Evolutionary conservation across 192 early-diverging fungal species (phyloP), one percentile per base, ranked within the genome.

Genomic region (Podila clonocystis): DNA sequence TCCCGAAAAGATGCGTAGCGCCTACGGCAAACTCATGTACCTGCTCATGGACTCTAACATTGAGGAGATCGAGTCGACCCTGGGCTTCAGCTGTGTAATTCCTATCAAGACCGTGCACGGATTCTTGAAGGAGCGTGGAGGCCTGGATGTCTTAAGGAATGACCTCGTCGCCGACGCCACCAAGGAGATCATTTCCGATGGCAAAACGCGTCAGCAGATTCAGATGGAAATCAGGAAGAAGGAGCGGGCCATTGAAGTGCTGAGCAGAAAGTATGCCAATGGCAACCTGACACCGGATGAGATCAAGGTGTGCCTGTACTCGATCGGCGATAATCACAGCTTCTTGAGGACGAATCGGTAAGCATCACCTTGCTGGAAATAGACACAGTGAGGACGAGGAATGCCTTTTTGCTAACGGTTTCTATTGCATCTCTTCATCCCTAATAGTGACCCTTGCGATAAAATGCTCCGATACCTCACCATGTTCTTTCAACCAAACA

Each of bases 1-100:
- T 72, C 98, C 98, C 0, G 98, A 99, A 75, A 96, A 97, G 82
- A 98, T 99, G 96, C 88, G 98, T 64, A 86, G 89, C 65, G 94
- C 94, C 28, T 99, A 99, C 79, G 98, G 98, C 58, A 99, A 99
- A 82, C 85, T 99, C 60, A 93, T 98, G 89, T 98, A 97, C 84
- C 66, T 99, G 82, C 87, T 99, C 59, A 87, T 88, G 75, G 94
- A 95, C 68, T 87, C 94, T 34, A 87, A 87, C 73, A 89, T 88
- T 34, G 84, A 86, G 20, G 92, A 96, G 28, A 91, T 94, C 30
- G 84, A 93, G 82, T 88, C 92, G 8, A 90, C 96, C 75, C 87
- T 99, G 28, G 84, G 85, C 2, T 97, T 99, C 62, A 85, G 84
- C 26, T 92, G 94, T 61, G 92, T 97, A 2, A 82, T 85, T 31